phyloP scores from a whole-genome alignment of 1,139 yeast species.

The Yamadazyma spencermartinsiae region DNA sequence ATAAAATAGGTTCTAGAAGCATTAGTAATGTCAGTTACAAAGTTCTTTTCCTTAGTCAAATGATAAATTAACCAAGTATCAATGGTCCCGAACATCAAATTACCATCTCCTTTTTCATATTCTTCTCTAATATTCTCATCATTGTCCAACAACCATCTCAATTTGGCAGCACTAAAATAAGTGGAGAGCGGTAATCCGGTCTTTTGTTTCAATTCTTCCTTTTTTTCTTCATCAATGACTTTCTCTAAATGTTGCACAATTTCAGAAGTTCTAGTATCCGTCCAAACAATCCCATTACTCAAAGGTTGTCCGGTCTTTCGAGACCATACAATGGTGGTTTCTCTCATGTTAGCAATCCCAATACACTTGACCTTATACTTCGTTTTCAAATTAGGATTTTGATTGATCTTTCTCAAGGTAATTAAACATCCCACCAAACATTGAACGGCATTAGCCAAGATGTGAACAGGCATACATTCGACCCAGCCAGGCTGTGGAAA shows the following conservation, averaged over 20 bases:
- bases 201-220: conserved; percentile 58
- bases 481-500: conserved; percentile 91
- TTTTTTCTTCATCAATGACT: conserved; percentile 56
- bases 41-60: conserved; percentile 69
- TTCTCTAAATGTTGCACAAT: conserved; percentile 67
- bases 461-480: conserved; percentile 88
- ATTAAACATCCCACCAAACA: conserved; percentile 68
- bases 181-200: conserved; percentile 91
- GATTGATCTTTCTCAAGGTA: conserved; percentile 58
- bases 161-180: conserved; percentile 87
- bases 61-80: conserved; percentile 94
- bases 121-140: conserved; percentile 66
- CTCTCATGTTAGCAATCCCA: conserved; percentile 95
- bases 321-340: conserved; percentile 91
- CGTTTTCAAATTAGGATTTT: conserved; percentile 47
- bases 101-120: conserved; percentile 71
- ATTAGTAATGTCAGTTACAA: conserved; percentile 85
- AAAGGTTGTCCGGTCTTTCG: conserved; percentile 80
- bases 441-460: conserved; percentile 78
- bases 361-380: conserved; percentile 62
- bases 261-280: conserved; percentile 83
- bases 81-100: conserved; percentile 88
- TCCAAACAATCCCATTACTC: conserved; percentile 92
- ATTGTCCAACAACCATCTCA: conserved; percentile 87
- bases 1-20: conserved; percentile 91